These are phyloP conservation scores for Oleoguttula mirabilis DNA, from an alignment of 495 filamentous ascomycete species.

Conservation along the genomic window DNA sequence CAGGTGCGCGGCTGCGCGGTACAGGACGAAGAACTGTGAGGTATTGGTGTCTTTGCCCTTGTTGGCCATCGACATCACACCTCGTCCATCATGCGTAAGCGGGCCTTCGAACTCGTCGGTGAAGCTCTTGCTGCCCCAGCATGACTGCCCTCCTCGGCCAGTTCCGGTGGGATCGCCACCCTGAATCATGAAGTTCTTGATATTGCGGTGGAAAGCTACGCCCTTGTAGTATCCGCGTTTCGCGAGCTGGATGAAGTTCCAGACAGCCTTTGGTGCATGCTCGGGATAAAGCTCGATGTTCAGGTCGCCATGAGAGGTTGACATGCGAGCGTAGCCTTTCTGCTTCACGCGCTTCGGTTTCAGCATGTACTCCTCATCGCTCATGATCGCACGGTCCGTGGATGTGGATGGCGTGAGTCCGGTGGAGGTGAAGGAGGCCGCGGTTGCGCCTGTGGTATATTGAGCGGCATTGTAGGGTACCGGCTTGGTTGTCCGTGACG, in stretches of 20 bases:
- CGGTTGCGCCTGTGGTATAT: conserved; percentile 84
- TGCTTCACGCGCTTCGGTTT: conserved; percentile 74
- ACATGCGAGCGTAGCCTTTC: conserved; percentile 82
- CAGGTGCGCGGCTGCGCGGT: conserved; percentile 68
- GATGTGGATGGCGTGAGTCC: conserved; percentile 86
- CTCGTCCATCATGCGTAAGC: conserved; percentile 61
- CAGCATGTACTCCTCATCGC: conserved; percentile 92
- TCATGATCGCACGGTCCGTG: conserved; percentile 68
- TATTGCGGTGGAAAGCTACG: conserved; percentile 80
- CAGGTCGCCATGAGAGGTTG: conserved; percentile 67
- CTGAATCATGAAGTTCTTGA: conserved; percentile 95
- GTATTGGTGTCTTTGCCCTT: conserved; percentile 97
- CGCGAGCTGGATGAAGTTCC: conserved; percentile 86
- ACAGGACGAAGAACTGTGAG: conserved; percentile 90
- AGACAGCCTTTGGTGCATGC: conserved; percentile 80
- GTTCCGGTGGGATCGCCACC: conserved; percentile 90
- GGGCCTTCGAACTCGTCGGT: conserved; percentile 88
- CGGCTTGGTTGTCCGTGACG: conserved; percentile 35
- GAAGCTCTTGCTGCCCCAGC: conserved; percentile 89
- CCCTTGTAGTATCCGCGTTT: conserved; percentile 81
- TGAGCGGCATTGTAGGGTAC: conserved; percentile 71
- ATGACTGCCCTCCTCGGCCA: conserved; percentile 70
- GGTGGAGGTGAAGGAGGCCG: conserved; percentile 89
- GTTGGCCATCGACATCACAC: conserved; percentile 69
- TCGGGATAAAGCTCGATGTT: conserved; percentile 88